A percentile compares a stretch with the other conserved stretches of the same genome.
Conservation (phyloP, 2,329 filamentous ascomycete species). For the Rhexocercosporidium sp. region DNA sequence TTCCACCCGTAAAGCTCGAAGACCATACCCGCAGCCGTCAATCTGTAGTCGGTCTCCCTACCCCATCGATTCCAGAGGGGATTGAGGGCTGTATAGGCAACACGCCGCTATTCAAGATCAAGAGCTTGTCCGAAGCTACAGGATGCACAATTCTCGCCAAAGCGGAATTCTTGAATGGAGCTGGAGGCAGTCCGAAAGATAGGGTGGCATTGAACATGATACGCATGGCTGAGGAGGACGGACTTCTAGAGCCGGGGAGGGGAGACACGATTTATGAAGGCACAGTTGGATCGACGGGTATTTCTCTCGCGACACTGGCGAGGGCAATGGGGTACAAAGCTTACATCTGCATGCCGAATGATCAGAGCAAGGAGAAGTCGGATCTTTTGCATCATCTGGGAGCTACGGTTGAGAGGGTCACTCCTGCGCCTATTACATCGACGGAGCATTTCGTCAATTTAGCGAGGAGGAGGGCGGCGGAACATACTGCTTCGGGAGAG, state of each 20-base stretch:
- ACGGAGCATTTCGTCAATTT: slow-evolving; percentile 94
- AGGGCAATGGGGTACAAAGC: slow-evolving; percentile 88
- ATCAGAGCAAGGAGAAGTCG: slow-evolving; percentile 87
- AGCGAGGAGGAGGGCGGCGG: slow-evolving; percentile 74
- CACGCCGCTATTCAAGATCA: slow-evolving; percentile 87
- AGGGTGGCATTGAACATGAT: slow-evolving; percentile 93
- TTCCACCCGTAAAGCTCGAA: slow-evolving; percentile 57
- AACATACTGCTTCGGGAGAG: slow-evolving; percentile 66
- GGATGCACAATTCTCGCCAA: slow-evolving; percentile 91
- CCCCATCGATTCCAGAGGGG: slow-evolving; percentile 66
- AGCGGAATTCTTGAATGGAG: slow-evolving; percentile 95
- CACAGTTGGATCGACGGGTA: slow-evolving; percentile 94
- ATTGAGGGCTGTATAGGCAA: slow-evolving; percentile 93
- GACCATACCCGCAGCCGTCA: slow-evolving; percentile 54
- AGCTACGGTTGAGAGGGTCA: slow-evolving; percentile 88
- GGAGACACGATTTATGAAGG: slow-evolving; percentile 98
- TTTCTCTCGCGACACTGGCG: slow-evolving; percentile 88
- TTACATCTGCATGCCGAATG: slow-evolving; percentile 97
- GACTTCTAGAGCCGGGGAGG: slow-evolving; percentile 75
- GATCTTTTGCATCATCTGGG: slow-evolving; percentile 88
- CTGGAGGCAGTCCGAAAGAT: slow-evolving; percentile 93
- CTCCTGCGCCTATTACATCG: slow-evolving; percentile 91
- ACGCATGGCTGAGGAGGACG: slow-evolving; percentile 75
- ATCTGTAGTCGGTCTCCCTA: slow-evolving; percentile 31
- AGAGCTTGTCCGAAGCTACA: slow-evolving; percentile 83